Base-by-base conservation (phyloP, 1,139 yeast species). In the Saccharomycopsis hybrid region DNA sequence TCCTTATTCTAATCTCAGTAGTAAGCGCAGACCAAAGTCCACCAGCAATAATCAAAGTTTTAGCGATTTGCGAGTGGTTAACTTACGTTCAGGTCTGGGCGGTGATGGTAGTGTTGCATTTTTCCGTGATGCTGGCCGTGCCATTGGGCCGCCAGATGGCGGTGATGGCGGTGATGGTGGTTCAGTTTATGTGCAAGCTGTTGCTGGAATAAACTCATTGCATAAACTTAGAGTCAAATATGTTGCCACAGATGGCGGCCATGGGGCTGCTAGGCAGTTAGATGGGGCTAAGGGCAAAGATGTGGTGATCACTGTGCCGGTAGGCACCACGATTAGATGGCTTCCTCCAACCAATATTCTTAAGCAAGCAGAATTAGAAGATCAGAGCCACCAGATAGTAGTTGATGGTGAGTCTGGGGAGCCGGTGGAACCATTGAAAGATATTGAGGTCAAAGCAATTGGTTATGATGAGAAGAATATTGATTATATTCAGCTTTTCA, bases 101-200 rank as follows among this genome's bases (percentile, higher is more conserved):
- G 98, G 98, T 1, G 75, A 82, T 62, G 98, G 98, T 4, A 74
- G 80, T 46, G 84, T 88, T 0, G 84, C 97, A 0, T 92, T 92
- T 64, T 77, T 84, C 56, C 70, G 96, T 55, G 97, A 88, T 59
- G 87, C 96, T 1, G 86, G 89, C 48, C 70, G 87, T 42, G 75
- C 96, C 0, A 73, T 76, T 24, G 98, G 98, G 0, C 97, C 98
- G 0, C 95, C 98, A 0, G 96, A 90, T 65, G 98, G 98, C 28
- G 98, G 98, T 13, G 97, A 92, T 65, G 98, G 98, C 28, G 98
- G 98, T 4, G 71, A 74, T 55, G 98, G 98, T 9, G 98, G 98
- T 1, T 76, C 85, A 50, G 76, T 92, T 2, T 90, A 83, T 62
- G 76, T 92, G 3, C 86, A 82, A 62, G 96, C 95, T 2, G 82